Evolutionary conservation across 495 filamentous ascomycete genomes (phyloP), one percentile per base, ranked within the genome.

Genomic region (Diplogelasinospora grovesii): DNA sequence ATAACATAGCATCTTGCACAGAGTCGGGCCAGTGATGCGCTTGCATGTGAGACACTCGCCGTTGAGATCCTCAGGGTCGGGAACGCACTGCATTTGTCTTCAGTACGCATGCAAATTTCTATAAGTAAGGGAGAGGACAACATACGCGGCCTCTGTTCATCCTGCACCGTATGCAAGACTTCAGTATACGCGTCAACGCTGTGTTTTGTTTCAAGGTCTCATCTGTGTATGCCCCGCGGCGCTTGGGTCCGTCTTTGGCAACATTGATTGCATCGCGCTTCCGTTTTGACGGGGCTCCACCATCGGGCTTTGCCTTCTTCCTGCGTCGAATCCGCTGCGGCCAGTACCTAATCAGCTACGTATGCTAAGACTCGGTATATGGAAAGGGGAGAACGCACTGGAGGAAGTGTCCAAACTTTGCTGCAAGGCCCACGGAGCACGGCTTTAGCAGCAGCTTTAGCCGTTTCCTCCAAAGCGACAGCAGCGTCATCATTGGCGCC

Each of bases 1-100:
- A 29, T 48, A 53, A 38, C 53, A 56, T 15, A 50, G 53, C 46
- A 56, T 47, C 20, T 53, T 56, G 50, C 46, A 50, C 4, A 56
- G 39, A 0, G 50, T 53, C 1, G 53, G 53, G 29, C 50, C 53
- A 2, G 53, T 56, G 14, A 56, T 53, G 22, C 25, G 13, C 5
- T 41, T 43, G 36, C 53, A 56, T 8, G 50, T 56, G 7, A 56
- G 49, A 30, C 53, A 56, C 0, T 49, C 36, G 4, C 53, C 53
- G 21, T 29, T 14, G 20, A 29, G 46, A 14, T 52, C 21, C 1
- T 29, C 34, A 7, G 43, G 42, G 50, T 56, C 43, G 8, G 53
- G 53, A 32, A 49, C 42, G 27, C 53, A 56, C 49, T 52, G 28
- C 5, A 23, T n/a, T n/a, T n/a, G n/a, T n/a, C n/a, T n/a, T n/a